Base-by-base conservation (phyloP, 176 grass and related monocot species). In the Eragrostis nindensis region DNA sequence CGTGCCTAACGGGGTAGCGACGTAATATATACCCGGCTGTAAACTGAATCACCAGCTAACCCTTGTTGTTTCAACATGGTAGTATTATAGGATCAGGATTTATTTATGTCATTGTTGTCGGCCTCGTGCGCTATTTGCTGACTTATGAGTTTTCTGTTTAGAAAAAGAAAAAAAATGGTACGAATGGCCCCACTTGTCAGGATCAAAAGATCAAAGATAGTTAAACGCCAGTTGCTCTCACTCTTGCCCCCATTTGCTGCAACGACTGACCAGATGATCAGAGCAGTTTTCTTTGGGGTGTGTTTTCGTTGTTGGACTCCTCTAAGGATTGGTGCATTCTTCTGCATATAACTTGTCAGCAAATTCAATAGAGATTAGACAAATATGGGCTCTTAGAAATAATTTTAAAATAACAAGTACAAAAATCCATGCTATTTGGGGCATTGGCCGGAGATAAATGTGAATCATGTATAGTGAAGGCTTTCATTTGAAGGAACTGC, bases 91-190 rank as follows among this genome's bases (percentile, higher is more conserved):
- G 24, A 6, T 30, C 22, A 8, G 27, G 49, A 47, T 30, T 4
- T 78, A 32, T 65, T 65, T 18, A 47, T 14, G 36, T 48, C 32
- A 15, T 70, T 29, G 42, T 10, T 41, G 56, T 42, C 27, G 27
- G 42, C 21, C 74, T 85, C 83, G 80, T 67, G 80, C 14, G 46
- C 46, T 29, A 73, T 67, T 66, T 54, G 6, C 68, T 30, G 62
- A 18, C 19, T 22, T 57, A 19, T 8, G 21, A 44, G 3, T 18
- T 36, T 65, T 65, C 24, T 66, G 5, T n/a, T n/a, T n/a, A 30
- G 19, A 8, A 22, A 27, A 3, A 29, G 3, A 21, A 8, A 17
- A 12, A 8, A 47, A 66, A 66, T 7, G 13, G 36, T 65, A 16
- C 5, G 45, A 40, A 75, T 7, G 14, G 8, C 21, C 14, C 54